phyloP scores from a whole-genome alignment of 257 asterid genomes.

The Penstemon newberryi region DNA sequence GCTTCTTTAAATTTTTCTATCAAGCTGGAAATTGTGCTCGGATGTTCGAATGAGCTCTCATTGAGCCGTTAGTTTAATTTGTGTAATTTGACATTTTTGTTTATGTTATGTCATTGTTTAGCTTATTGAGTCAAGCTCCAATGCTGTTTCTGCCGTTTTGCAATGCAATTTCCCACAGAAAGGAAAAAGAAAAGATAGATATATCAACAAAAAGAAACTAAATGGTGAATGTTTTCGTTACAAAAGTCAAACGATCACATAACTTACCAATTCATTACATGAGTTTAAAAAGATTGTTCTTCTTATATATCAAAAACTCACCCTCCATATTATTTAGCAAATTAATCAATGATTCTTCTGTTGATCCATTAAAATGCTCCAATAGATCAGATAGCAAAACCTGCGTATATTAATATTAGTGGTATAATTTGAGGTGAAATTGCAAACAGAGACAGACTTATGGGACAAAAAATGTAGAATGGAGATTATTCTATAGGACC shows the following conservation, averaged over 20 bases:
- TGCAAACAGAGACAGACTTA: too few species aligned
- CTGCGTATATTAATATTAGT: conserved; percentile 41
- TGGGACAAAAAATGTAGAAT: too few species aligned
- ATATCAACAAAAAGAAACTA: not conserved
- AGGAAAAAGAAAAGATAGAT: not conserved
- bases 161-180: conserved; percentile 7
- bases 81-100: too few species aligned
- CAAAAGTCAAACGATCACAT: conserved; percentile 25
- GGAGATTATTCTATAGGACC: too few species aligned
- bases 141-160: not conserved
- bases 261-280: conserved; percentile 42
- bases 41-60: too few species aligned
- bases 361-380: conserved; percentile 72
- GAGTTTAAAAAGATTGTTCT: conserved; percentile 54
- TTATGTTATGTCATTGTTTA: too few species aligned
- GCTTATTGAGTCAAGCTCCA: too few species aligned
- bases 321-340: conserved; percentile 61
- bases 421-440: not conserved
- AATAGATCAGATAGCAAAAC: conserved; percentile 50
- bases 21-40: too few species aligned
- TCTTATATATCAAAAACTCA: conserved; percentile 67
- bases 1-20: too few species aligned
- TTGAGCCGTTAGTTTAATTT: too few species aligned
- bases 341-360: conserved; percentile 46
- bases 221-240: conserved; percentile 3